phyloP scores from a whole-genome alignment of 345 rosid genomes.

The Camelina sativa region DNA sequence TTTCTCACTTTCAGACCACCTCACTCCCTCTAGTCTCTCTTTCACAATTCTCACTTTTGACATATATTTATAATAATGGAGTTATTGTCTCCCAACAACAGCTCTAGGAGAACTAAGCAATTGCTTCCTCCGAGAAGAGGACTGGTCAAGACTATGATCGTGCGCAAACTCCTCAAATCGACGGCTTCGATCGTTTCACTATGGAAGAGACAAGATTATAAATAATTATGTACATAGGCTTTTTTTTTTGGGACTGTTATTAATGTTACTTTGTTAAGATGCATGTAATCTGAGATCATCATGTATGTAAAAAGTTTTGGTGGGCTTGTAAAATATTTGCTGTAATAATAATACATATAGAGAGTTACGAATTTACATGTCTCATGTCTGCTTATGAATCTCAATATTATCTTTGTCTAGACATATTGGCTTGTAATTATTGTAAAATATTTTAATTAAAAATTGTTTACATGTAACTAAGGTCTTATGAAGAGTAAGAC shows the following conservation, averaged over 20 bases:
- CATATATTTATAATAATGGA: background rate
- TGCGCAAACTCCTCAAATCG: background rate
- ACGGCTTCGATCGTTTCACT: background rate
- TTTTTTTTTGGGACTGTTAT: no score
- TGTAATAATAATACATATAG: background rate
- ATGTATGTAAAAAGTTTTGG: background rate
- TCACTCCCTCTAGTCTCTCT: background rate
- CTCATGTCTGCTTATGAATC: background rate
- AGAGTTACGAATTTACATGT: no score
- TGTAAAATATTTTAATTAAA: background rate
- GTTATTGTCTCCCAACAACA: background rate
- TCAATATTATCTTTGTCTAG: background rate
- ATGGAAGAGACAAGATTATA: slow-evolving; percentile 17
- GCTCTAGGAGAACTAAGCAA: background rate
- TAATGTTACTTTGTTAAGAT: slow-evolving; percentile 5
- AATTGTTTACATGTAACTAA: no score
- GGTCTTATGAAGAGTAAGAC: background rate
- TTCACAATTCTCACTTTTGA: background rate
- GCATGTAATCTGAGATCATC: background rate
- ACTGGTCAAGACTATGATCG: slow-evolving; percentile 6
- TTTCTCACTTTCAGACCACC: background rate
- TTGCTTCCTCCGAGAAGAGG: slow-evolving; percentile 22
- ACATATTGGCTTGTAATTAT: background rate
- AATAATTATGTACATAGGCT: background rate
- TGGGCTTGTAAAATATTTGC: background rate